Conservation (phyloP, 139 green algal species). For the Monoraphidium neglectum region DNA sequence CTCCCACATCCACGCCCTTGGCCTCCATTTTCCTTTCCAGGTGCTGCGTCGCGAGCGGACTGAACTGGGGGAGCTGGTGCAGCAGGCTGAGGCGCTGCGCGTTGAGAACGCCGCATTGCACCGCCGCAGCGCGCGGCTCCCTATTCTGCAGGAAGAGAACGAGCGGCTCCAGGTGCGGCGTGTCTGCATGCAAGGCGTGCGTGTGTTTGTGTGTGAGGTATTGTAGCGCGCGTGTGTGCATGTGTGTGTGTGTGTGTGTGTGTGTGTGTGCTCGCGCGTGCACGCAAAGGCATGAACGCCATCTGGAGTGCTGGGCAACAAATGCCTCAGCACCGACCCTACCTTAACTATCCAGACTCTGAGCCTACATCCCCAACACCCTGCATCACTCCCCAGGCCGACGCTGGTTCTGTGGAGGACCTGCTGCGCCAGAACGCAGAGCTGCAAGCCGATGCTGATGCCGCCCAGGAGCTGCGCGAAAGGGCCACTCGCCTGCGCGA, state of each 20-base stretch:
- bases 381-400: no score
- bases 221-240: no score
- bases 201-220: no score
- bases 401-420: background rate
- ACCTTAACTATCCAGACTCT: no score
- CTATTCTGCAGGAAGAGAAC: constrained; percentile 19
- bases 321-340: no score
- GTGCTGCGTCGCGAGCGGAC: constrained; percentile 4
- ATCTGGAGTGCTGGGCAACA: no score
- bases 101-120: constrained; percentile 18
- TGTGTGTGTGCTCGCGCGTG: no score
- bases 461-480: constrained; percentile 4
- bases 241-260: no score
- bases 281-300: no score
- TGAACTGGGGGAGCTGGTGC: constrained; percentile 19
- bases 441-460: background rate
- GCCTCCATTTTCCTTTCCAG: no score
- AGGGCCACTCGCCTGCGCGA: constrained; percentile 14
- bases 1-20: no score
- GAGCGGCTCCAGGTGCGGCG: constrained; percentile 16
- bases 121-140: constrained; percentile 10
- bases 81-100: constrained; percentile 15
- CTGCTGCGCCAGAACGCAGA: background rate
- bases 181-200: background rate
- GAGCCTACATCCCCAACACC: no score